Percentiles rank a stretch among this genome's conserved stretches.
Conservation (phyloP, 129 eudicot species). For the Flaveria trinervia region DNA sequence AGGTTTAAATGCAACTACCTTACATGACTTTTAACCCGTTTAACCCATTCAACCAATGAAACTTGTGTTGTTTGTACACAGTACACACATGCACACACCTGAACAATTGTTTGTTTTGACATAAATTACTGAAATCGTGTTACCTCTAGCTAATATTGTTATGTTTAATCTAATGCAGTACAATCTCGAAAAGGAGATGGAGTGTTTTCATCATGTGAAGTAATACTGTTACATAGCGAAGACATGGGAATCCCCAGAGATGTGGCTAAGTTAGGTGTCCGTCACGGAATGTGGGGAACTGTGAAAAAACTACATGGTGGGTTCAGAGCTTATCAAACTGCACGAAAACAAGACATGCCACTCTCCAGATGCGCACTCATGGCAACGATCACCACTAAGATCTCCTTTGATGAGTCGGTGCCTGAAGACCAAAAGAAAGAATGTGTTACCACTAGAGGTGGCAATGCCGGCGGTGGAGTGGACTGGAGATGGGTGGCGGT, state of each 20-base stretch:
- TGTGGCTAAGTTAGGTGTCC: conserved; percentile 87
- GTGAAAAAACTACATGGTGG: conserved; percentile 82
- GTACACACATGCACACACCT: too few species aligned
- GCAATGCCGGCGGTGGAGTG: conserved; percentile 50
- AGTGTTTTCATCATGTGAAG: conserved; percentile 78
- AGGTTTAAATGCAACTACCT: background rate
- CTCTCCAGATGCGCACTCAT: conserved; percentile 65
- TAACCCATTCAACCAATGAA: background rate
- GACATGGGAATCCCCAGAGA: conserved; percentile 99
- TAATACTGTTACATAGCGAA: conserved; percentile 79
- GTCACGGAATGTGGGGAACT: conserved; percentile 99
- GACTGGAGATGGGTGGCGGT: conserved; percentile 87
- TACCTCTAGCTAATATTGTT: background rate
- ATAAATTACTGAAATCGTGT: background rate
- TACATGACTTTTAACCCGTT: background rate
- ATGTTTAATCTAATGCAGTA: conserved; percentile 44
- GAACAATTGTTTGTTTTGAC: background rate
- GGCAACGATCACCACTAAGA: conserved; percentile 71
- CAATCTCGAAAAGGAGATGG: conserved; percentile 91
- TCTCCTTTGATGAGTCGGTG: conserved; percentile 37
- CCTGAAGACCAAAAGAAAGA: conserved; percentile 37
- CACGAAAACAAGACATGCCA: conserved; percentile 55
- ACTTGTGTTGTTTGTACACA: background rate
- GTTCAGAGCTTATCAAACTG: conserved; percentile 74
- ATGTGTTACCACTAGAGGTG: conserved; percentile 17